Conservation (phyloP, 208 protist genomes). For the Kentomonas sorsogonicus region DNA sequence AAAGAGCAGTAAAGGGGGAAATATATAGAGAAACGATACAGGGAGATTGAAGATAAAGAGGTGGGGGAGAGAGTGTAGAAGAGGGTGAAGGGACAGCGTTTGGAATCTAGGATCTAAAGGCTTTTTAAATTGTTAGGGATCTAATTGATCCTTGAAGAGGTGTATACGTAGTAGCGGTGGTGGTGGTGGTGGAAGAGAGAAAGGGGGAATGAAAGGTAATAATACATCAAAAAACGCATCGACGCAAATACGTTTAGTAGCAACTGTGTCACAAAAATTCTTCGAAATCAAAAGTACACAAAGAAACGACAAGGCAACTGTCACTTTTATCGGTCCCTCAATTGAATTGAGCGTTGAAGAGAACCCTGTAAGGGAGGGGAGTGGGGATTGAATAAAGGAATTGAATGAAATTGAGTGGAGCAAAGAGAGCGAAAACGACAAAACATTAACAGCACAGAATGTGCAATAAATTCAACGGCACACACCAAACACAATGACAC, state of each 20-base stretch:
- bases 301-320: not conserved
- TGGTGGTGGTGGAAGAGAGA: not conserved
- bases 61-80: not conserved
- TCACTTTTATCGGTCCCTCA: not conserved
- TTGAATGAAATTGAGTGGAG: not conserved
- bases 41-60: not conserved
- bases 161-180: not conserved
- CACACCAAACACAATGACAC: too few relatives aligned
- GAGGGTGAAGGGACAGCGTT: not conserved
- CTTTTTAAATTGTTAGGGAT: too few relatives aligned
- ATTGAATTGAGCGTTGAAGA: slow-evolving; percentile 1
- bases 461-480: not conserved
- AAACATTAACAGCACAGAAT: not conserved
- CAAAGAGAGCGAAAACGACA: not conserved
- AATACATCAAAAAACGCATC: not conserved
- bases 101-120: not conserved
- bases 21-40: not conserved
- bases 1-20: not conserved
- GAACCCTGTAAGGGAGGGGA: not conserved
- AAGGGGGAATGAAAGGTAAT: not conserved
- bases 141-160: too few relatives aligned
- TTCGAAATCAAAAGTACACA: not conserved
- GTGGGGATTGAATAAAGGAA: not conserved
- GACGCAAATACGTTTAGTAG: not conserved
- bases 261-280: too few relatives aligned